Evolutionary conservation across 83 land plant species (phyloP), one percentile per base, ranked within the genome.

Genomic region (Picea mariana): DNA sequence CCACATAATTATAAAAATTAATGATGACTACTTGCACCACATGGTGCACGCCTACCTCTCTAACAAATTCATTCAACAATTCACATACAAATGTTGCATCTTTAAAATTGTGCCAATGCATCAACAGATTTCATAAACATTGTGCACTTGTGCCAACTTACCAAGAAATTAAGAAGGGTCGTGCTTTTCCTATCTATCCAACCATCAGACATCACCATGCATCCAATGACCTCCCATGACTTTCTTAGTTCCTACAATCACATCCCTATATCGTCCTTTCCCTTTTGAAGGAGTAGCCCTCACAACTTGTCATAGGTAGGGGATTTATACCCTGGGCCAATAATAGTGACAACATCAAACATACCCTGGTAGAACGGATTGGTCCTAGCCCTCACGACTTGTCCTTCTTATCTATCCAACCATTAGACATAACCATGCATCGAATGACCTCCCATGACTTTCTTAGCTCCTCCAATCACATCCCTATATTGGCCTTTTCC

Each of bases 71-170:
- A 42, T 85, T 85, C 79, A 88, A 82, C 24, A 88, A 76, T 24
- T 67, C 31, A 7, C 77, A 17, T 34, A 85, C 71, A 8, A 61
- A 34, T 55, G 79, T 85, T 13, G 75, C 15, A 62, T 69, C 75
- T 42, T 42, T 76, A 26, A 61, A 17, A 58, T 66, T 59, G 1
- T 80, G 8, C 80, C 24, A 80, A 84, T 73, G 76, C 84, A 79
- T 87, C 84, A 16, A 85, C 71, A 26, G 90, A 84, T 82, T 67
- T 84, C 1, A 84, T 80, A 81, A 85, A 85, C 77, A 88, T 27
- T 12, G 83, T 82, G 6, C 87, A 85, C 23, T 82, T 81, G 0
- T 81, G 83, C 26, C 81, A 82, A 52, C 80, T 82, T 60, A 83
- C 85, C 17, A 77, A 31, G 59, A 88, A 82, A 60, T 85, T 85